Percentiles rank a stretch among this genome's conserved stretches.
Evolutionary conservation across 345 rosid species (phyloP).

Genomic region (Triadica sebifera): DNA sequence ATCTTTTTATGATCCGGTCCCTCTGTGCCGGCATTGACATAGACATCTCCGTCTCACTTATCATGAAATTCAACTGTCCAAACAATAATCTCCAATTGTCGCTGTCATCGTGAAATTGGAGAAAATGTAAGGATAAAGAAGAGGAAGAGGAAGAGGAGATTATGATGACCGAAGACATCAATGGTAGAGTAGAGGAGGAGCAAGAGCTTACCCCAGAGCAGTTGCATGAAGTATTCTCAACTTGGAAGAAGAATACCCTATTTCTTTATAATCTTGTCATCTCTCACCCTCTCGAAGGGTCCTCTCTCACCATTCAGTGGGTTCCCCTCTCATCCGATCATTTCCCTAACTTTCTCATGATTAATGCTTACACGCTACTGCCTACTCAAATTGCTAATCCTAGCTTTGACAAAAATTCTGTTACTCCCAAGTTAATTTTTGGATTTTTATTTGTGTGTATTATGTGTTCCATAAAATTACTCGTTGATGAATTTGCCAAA

Average conservation of each 20-base stretch:
- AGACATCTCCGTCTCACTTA: too few relatives aligned
- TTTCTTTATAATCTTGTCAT: constrained; percentile 82
- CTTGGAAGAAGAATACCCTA: constrained; percentile 93
- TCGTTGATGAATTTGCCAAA: neutral
- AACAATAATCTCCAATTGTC: too few relatives aligned
- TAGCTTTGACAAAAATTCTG: constrained; percentile 29
- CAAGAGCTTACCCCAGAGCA: constrained; percentile 41
- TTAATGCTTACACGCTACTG: constrained; percentile 69
- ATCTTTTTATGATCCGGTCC: too few relatives aligned
- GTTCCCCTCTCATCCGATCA: constrained; percentile 68
- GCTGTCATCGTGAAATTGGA: too few relatives aligned
- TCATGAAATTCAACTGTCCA: too few relatives aligned
- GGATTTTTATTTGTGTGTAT: constrained; percentile 19
- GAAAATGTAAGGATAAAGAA: too few relatives aligned
- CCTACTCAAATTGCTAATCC: constrained; percentile 52
- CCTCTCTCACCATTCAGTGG: constrained; percentile 97
- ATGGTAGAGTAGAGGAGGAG: constrained; percentile 45
- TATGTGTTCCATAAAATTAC: constrained; percentile 39
- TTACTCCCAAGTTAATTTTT: constrained; percentile 51
- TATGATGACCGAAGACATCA: too few relatives aligned
- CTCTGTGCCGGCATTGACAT: too few relatives aligned
- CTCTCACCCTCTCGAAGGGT: constrained; percentile 91
- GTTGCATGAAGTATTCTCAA: constrained; percentile 74
- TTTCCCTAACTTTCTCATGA: constrained; percentile 63
- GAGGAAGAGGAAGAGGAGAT: too few relatives aligned